A percentile compares a stretch with the other conserved stretches of the same genome.
Evolutionary conservation across 2,329 filamentous ascomycete genomes (phyloP).

Genomic region (Lasiodiplodia theobromae): DNA sequence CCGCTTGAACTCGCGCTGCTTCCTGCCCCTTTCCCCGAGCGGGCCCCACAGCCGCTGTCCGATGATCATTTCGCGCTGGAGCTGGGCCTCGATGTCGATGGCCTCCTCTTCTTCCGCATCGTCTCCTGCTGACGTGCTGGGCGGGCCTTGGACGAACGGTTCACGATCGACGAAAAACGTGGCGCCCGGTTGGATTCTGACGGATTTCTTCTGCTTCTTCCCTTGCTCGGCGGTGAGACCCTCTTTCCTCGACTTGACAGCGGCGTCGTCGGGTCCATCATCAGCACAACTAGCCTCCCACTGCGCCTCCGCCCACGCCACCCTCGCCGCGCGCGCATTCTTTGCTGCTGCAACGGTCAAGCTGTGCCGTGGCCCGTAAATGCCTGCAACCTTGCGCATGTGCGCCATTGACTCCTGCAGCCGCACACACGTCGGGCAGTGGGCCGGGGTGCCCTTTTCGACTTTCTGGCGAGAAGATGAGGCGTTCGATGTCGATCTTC

Average conservation of each 20-base stretch:
- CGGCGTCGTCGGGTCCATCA: not conserved
- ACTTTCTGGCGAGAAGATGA: not conserved
- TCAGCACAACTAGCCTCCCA: slow-evolving; percentile 6
- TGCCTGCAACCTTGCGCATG: slow-evolving; percentile 13
- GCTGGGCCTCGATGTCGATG: not conserved
- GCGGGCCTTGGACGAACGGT: not conserved
- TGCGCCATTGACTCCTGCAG: not conserved
- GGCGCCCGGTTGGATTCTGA: not conserved
- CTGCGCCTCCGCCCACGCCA: not conserved
- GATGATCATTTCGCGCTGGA: not conserved
- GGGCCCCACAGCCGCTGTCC: slow-evolving; percentile 10
- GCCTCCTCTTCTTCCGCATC: not conserved
- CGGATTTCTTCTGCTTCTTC: not conserved
- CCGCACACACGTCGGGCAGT: slow-evolving; percentile 3
- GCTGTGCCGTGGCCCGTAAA: slow-evolving; percentile 16
- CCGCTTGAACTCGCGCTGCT: slow-evolving; percentile 13
- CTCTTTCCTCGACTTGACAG: not conserved
- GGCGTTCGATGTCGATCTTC: not conserved
- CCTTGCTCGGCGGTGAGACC: not conserved
- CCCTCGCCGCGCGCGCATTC: not conserved
- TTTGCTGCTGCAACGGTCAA: not conserved
- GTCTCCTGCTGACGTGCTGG: not conserved
- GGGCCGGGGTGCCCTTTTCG: not conserved
- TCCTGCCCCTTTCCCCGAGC: slow-evolving; percentile 7
- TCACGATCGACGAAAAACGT: not conserved